Conservation (phyloP, 371 early-diverging fungal species). For the Parasitella parasitica region DNA sequence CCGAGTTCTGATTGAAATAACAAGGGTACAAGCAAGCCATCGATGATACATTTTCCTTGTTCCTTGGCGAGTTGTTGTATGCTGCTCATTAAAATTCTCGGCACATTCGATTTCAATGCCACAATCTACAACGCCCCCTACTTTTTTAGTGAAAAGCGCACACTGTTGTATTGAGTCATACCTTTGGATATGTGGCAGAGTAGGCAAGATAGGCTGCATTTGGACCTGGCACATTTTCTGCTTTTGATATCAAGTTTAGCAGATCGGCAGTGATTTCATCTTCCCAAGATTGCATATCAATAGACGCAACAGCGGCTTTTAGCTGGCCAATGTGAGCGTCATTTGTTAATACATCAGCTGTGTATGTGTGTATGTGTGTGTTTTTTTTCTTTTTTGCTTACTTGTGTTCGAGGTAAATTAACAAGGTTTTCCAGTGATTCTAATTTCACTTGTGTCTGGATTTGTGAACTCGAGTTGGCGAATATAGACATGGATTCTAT, state of each 20-base stretch:
- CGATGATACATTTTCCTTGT: slow-evolving; percentile 7
- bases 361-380: too few species aligned
- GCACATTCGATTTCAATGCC: slow-evolving; percentile 1
- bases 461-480: not conserved
- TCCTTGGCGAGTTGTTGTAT: not conserved
- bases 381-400: too few species aligned
- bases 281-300: slow-evolving; percentile 21
- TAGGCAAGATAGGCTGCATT: not conserved
- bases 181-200: slow-evolving; percentile 6
- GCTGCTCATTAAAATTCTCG: slow-evolving; percentile 13
- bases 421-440: not conserved
- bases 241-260: not conserved
- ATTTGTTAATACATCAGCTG: too few species aligned
- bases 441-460: not conserved
- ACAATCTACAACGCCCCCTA: slow-evolving; percentile 9
- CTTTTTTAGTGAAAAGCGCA: too few species aligned
- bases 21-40: slow-evolving; percentile 20
- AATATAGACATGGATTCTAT: not conserved
- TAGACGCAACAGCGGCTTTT: not conserved
- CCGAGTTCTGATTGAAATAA: slow-evolving; percentile 2
- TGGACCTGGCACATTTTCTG: not conserved
- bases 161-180: too few species aligned
- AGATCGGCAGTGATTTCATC: slow-evolving; percentile 12
- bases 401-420: not conserved
- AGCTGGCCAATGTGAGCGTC: not conserved